Conservation (phyloP, 495 filamentous ascomycete species). For the Parmelia sp. region DNA sequence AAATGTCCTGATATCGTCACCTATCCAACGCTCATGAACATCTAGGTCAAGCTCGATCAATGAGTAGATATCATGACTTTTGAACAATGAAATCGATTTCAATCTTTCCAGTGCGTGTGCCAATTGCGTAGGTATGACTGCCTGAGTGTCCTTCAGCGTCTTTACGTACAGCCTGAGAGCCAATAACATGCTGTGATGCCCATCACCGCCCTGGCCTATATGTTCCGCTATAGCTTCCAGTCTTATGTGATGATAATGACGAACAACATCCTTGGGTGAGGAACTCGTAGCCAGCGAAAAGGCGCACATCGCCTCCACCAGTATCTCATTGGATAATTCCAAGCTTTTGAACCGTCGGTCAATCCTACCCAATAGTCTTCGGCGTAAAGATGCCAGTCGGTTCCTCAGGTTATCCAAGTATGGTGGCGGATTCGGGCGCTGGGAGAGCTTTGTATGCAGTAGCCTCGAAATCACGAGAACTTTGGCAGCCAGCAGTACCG, state of each 20-base stretch:
- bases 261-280: slow-evolving; percentile 70
- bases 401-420: slow-evolving; percentile 57
- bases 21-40: slow-evolving; percentile 72
- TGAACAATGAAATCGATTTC: slow-evolving; percentile 62
- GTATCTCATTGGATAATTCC: slow-evolving; percentile 42
- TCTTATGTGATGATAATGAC: slow-evolving; percentile 73
- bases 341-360: slow-evolving; percentile 57
- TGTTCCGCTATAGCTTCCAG: slow-evolving; percentile 56
- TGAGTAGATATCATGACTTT: slow-evolving; percentile 56
- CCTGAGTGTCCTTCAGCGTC: slow-evolving; percentile 71
- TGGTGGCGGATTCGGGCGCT: slow-evolving; percentile 43
- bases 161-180: slow-evolving; percentile 65
- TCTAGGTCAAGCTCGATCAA: slow-evolving; percentile 74
- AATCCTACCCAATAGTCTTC: slow-evolving; percentile 57
- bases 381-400: slow-evolving; percentile 53
- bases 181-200: slow-evolving; percentile 46
- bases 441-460: slow-evolving; percentile 59
- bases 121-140: slow-evolving; percentile 64
- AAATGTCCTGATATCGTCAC: slow-evolving; percentile 77
- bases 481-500: slow-evolving; percentile 66
- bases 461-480: slow-evolving; percentile 70
- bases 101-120: slow-evolving; percentile 62
- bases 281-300: slow-evolving; percentile 79
- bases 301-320: slow-evolving; percentile 69
- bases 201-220: slow-evolving; percentile 38